Base-by-base conservation (phyloP, 345 rosid genomes). In the Eucalyptus dawsonii region DNA sequence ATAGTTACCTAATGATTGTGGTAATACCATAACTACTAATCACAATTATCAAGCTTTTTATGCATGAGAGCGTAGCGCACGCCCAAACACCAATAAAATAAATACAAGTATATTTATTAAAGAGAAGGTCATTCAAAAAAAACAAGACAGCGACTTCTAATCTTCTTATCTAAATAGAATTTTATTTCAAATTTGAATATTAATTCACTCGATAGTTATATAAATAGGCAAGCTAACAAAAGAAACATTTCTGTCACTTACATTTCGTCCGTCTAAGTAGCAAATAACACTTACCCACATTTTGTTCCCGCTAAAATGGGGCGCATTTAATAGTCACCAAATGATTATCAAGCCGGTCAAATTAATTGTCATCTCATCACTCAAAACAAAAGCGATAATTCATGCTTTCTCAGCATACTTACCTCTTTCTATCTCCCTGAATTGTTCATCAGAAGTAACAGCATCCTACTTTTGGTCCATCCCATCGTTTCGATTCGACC, bases 251-350 rank as follows among this genome's bases (percentile, higher is more conserved):
- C 0, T 9, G 11, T 22, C 62, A 9, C 29, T 27, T 6, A 60
- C 0, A 27, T 60, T 60, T 27, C 4, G 14, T 60, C 67, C 15
- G 1, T 60, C 15, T 25, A 1, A 60, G 31, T 11, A 25, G 31
- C 29, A 60, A 60, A 58, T 11, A 11, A 58, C 6, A 12, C 67
- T 12, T 3, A 11, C 4, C 15, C 7, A 56, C 29, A 4, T 21
- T 24, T 24, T 5, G 27, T 56, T 56, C 29, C 12, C 62, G 2
- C 62, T 56, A 3, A 67, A 34, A 72, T 34, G 24, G 40, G 2
- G 0, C 2, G 5, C 4, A 29, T n/a, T n/a, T n/a, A 13, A 62
- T 62, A 1, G 17, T 34, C 12, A 9, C 4, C 8, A 17, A 34
- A 34, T 34, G 44, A 67, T 16, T 34, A 31, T 2, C 44, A 19